A percentile compares a stretch with the other conserved stretches of the same genome.
phyloP scores from a whole-genome alignment of 2,329 filamentous ascomycete genomes.

The Ceratocystis papillata region DNA sequence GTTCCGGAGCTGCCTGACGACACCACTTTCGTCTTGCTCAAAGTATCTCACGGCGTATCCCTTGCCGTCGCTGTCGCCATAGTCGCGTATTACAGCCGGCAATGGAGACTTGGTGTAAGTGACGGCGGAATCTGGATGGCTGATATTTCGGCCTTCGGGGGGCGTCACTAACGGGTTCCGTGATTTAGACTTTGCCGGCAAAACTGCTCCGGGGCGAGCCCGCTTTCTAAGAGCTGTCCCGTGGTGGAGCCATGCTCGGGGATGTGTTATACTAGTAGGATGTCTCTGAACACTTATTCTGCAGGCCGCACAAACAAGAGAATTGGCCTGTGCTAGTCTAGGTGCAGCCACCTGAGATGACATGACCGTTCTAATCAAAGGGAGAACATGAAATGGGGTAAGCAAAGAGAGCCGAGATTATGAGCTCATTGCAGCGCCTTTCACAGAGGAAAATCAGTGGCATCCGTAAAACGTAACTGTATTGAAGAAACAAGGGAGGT shows the following conservation, averaged over 20 bases:
- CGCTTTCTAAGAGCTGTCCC: conserved; percentile 1
- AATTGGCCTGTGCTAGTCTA: conserved; percentile 22
- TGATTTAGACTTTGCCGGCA: not conserved
- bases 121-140: conserved; percentile 16
- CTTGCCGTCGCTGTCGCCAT: conserved; percentile 18
- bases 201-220: conserved; percentile 17
- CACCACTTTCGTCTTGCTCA: conserved; percentile 34
- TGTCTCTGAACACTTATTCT: conserved; percentile 1
- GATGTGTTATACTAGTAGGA: not conserved
- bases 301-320: conserved; percentile 17
- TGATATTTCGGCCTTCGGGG: conserved; percentile 10
- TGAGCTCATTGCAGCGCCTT: not conserved
- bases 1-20: conserved; percentile 33
- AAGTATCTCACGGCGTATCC: conserved; percentile 30
- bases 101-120: conserved; percentile 20
- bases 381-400: conserved; percentile 10
- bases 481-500: conserved; percentile 11
- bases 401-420: not conserved
- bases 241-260: conserved; percentile 18
- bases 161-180: not conserved
- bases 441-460: not conserved
- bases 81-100: conserved; percentile 24
- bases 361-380: conserved; percentile 15
- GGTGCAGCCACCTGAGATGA: conserved; percentile 23
- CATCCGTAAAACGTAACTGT: not conserved